Base-by-base conservation (phyloP, 2,329 filamentous ascomycete genomes). In the Neonectria ditissima region DNA sequence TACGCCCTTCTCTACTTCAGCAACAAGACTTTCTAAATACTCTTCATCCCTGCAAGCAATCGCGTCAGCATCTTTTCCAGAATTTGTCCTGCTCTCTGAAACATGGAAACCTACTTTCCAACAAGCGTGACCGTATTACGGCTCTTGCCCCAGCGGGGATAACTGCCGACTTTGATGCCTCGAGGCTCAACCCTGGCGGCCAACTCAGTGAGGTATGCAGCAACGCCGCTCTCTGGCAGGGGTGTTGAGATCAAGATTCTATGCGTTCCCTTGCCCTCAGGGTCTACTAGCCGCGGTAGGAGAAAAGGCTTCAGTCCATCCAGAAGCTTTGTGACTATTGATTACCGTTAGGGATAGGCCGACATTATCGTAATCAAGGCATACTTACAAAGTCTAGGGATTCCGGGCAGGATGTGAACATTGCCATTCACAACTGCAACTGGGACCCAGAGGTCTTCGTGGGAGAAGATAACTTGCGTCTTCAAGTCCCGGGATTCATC, bases 131-230 rank as follows among this genome's bases (percentile, higher is more conserved):
- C 93, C 0, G 94, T 96, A 79, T 98, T 98, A 67, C 85, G 85
- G 73, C 89, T 88, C 84, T 93, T 95, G 5, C 92, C 93, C 94
- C 94, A 97, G 59, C 93, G 85, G 37, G 96, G 96, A 79, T 99
- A 98, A 79, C 93, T 97, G 50, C 96, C 96, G 16, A 98, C 93
- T 81, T 98, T 98, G 73, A 98, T 86, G 3, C 93, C 94, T 73
- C 87, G 89, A 1, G 88, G 82, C 76, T 89, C 91, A 22, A 94
- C 91, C 77, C 88, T 88, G 28, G 82, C 86, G 5, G 94, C 92
- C 66, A 98, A 81, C 68, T 92, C 86, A 1, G 93, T 95, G 73
- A 99, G 82, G 76, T 92, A 97, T 18, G 84, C 87, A 13, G 96
- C 95, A 32, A 97, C 89, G 18, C 86, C 87, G 78, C 94, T 97